A percentile compares a stretch with the other conserved stretches of the same genome.
Conservation (phyloP, 306 rosid species). For the Carpinus viminea region DNA sequence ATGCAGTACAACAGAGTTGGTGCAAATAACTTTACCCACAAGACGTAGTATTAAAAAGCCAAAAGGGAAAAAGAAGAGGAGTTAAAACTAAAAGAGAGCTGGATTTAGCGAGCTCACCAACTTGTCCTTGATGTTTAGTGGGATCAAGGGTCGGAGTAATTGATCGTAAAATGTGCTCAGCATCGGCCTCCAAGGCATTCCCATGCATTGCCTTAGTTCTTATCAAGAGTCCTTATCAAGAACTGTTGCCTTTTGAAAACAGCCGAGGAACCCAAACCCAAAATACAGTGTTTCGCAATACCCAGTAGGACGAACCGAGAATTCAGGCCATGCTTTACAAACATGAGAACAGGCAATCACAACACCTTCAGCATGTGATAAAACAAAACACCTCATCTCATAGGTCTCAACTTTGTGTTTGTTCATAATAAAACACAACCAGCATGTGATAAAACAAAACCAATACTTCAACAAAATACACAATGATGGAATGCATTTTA, state of each 20-base stretch:
- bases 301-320: conserved; percentile 41
- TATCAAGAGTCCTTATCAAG: conserved; percentile 63
- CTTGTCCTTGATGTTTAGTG: conserved; percentile 78
- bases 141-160: conserved; percentile 75
- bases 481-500: too few relatives aligned
- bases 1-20: neutral
- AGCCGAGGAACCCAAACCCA: conserved; percentile 49
- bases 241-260: conserved; percentile 72
- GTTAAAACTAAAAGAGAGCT: conserved; percentile 11
- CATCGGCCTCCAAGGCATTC: conserved; percentile 54
- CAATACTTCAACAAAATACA: too few relatives aligned
- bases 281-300: conserved; percentile 44
- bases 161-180: conserved; percentile 56
- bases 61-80: neutral
- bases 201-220: conserved; percentile 27
- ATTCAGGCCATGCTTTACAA: conserved; percentile 49
- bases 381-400: too few relatives aligned
- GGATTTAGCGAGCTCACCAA: conserved; percentile 48
- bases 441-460: too few relatives aligned
- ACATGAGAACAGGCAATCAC: conserved; percentile 24
- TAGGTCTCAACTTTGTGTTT: too few relatives aligned
- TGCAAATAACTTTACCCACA: neutral
- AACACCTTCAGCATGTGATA: too few relatives aligned
- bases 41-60: neutral
- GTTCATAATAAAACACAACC: too few relatives aligned